phyloP scores from a whole-genome alignment of 805 yeast species.

The Lachancea sp. region DNA sequence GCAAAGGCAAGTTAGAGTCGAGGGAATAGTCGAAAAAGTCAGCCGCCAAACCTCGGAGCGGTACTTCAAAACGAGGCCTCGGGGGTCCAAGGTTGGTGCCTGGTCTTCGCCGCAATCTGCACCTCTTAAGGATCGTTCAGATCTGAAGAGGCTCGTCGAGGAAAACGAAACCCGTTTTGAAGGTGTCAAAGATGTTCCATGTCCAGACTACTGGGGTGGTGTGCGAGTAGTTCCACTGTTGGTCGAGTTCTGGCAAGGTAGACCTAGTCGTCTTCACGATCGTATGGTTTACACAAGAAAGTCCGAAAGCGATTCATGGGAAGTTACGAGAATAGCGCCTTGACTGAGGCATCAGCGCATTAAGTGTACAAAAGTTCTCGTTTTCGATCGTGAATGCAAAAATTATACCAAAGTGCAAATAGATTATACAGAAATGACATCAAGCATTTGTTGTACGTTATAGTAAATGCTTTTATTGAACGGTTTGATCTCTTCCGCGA shows the following conservation, averaged over 20 bases:
- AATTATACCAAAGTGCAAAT: not conserved
- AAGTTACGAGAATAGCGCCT: conserved; percentile 67
- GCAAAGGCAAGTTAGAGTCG: conserved; percentile 91
- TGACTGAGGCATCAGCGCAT: conserved; percentile 16
- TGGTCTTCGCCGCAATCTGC: conserved; percentile 92
- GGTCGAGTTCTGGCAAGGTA: conserved; percentile 97
- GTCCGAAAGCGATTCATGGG: conserved; percentile 49
- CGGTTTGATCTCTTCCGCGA: conserved; percentile 6
- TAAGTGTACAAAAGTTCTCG: not conserved
- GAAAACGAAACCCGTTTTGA: conserved; percentile 52
- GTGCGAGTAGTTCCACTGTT: conserved; percentile 80
- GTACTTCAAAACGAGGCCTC: conserved; percentile 82
- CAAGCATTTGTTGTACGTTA: not conserved
- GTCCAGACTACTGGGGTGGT: conserved; percentile 97
- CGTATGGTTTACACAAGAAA: conserved; percentile 67
- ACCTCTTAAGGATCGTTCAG: conserved; percentile 50
- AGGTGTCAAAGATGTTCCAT: conserved; percentile 61
- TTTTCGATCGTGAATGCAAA: not conserved
- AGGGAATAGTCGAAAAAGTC: conserved; percentile 74
- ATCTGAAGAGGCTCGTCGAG: conserved; percentile 49
- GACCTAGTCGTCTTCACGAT: conserved; percentile 84
- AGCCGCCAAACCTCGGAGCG: conserved; percentile 64
- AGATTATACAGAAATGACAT: conserved; percentile 3
- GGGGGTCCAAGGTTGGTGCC: conserved; percentile 92
- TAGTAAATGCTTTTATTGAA: conserved; percentile 7